A percentile compares a stretch with the other conserved stretches of the same genome.
Evolutionary conservation across 2,329 filamentous ascomycete genomes (phyloP).

Genomic region (Metarhizium guizhouense): DNA sequence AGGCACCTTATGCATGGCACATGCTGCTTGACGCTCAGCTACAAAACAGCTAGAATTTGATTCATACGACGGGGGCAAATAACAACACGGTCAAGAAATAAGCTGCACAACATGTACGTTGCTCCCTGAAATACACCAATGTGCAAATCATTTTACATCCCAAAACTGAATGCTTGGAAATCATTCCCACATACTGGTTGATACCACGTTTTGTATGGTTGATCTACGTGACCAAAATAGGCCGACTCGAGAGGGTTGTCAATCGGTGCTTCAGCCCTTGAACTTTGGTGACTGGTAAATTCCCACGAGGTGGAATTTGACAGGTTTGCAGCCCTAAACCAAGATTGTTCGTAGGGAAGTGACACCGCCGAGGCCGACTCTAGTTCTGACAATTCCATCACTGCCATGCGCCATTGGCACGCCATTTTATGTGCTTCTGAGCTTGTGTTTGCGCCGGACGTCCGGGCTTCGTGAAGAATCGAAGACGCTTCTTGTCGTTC

Average conservation of each 20-base stretch:
- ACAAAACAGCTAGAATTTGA: background rate
- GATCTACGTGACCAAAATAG: conserved; percentile 68
- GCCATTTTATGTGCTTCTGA: background rate
- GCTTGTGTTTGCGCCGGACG: background rate
- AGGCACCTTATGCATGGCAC: background rate
- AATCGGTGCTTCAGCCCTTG: conserved; percentile 7
- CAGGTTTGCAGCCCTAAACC: background rate
- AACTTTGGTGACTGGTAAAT: background rate
- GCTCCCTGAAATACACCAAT: too few species aligned
- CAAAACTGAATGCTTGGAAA: background rate
- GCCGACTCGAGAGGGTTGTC: conserved; percentile 66
- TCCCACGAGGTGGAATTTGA: background rate
- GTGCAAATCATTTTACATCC: background rate
- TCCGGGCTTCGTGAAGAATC: conserved; percentile 48
- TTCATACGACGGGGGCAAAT: too few species aligned
- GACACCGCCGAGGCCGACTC: background rate
- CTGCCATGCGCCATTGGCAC: background rate
- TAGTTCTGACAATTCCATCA: background rate
- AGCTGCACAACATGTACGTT: too few species aligned
- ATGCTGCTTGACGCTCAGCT: background rate
- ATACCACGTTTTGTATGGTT: conserved; percentile 76
- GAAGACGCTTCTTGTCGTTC: conserved; percentile 76
- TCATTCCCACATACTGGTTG: conserved; percentile 38
- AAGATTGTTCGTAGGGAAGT: background rate
- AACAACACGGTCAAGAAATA: too few species aligned